Evolutionary conservation across 495 filamentous ascomycete species (phyloP), one percentile per base, ranked within the genome.

Genomic region (Neurospora tetraspora): DNA sequence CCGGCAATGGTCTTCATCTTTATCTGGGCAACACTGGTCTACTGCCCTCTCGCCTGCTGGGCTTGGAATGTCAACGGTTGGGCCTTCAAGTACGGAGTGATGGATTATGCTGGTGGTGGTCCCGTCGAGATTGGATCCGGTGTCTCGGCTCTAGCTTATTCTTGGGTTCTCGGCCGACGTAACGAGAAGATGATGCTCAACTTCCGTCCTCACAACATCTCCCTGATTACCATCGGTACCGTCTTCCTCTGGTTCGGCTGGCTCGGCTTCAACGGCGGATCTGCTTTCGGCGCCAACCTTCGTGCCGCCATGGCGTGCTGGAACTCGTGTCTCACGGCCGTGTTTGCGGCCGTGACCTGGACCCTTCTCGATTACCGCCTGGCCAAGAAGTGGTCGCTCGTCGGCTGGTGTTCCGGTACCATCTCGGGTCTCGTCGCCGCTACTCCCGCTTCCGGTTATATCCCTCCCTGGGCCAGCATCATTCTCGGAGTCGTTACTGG

Each of bases 101-200:
- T 97, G 78, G 96, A 99, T 83, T 99, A 98, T 77, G 96, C 96
- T 70, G 96, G 96, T 71, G 96, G 96, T 76, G 96, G 95, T 39
- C 96, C 96, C 78, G 96, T 99, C 89, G 96, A 99, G 83, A 98
- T 99, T 73, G 93, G 89, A 45, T 98, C 96, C 65, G 96, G 96
- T 74, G 84, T 97, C 81, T 93, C 93, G 36, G 96, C 96, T 23
- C 86, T 98, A 18, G 96, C 96, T 70, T 99, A 98, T 84, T 97
- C 94, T 18, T 89, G 93, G 90, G 92, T 98, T 45, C 91, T 98
- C 71, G 96, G 96, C 71, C 92, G 94, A 76, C 93, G 96, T 71
- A 96, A 98, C 85, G 96, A 98, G 86, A 96, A 94, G 87, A 98
- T 98, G 96, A 97, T 98, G 91, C 88, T 98, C 80, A 97, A 89